phyloP scores from a whole-genome alignment of 257 asterid genomes.

The Plantago major region DNA sequence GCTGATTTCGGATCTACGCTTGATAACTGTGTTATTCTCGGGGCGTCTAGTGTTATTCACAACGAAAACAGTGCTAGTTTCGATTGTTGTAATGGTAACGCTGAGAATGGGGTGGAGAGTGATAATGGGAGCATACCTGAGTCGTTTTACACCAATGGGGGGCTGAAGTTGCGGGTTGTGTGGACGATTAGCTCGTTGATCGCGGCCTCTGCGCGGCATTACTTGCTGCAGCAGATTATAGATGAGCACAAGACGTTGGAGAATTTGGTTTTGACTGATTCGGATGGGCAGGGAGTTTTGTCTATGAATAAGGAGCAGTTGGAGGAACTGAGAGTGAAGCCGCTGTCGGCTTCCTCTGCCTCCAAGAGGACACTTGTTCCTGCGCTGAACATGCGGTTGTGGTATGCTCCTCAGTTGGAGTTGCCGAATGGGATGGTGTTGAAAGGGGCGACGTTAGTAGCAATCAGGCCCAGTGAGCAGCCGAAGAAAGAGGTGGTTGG shows the following conservation, averaged over 20 bases:
- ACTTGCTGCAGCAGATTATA: conserved; percentile 65
- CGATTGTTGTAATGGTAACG: conserved; percentile 1
- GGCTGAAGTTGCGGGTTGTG: conserved; percentile 62
- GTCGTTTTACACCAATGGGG: conserved; percentile 69
- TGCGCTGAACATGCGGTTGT: conserved; percentile 60
- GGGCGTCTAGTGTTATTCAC: conserved; percentile 54
- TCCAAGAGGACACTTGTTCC: conserved; percentile 69
- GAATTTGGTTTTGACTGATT: conserved; percentile 49
- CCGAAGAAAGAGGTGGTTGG: conserved; percentile 47
- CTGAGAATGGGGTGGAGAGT: conserved; percentile 24
- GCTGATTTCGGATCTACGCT: conserved; percentile 75
- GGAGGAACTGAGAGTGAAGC: conserved; percentile 76
- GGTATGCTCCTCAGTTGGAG: conserved; percentile 63
- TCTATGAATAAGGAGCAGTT: conserved; percentile 62
- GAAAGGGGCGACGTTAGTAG: conserved; percentile 76
- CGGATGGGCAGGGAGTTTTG: conserved; percentile 69
- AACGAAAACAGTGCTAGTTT: conserved; percentile 7
- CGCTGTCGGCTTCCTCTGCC: conserved; percentile 59
- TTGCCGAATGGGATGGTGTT: conserved; percentile 56
- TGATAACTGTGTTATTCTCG: conserved; percentile 67
- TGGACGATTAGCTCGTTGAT: conserved; percentile 79
- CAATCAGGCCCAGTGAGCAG: conserved; percentile 67
- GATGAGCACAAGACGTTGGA: conserved; percentile 63
- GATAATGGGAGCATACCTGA: conserved; percentile 67
- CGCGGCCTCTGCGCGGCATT: conserved; percentile 77